These are phyloP conservation scores for Knufia petricola DNA, from an alignment of 2,329 filamentous ascomycete genomes.

Conservation along the genomic window DNA sequence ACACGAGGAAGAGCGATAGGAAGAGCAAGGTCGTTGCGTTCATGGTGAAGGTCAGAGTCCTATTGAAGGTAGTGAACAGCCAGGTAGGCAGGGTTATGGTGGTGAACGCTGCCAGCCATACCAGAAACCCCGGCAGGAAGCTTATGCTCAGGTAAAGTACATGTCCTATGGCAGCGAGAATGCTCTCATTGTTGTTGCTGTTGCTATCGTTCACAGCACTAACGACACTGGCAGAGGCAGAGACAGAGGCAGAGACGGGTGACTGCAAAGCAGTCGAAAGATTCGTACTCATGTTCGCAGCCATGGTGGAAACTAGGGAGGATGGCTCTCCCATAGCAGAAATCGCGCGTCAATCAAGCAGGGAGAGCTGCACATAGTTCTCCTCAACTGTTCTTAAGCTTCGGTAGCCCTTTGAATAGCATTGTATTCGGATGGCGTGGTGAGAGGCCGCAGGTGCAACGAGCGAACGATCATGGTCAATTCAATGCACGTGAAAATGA, in stretches of 20 bases:
- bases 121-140: constrained; percentile 51
- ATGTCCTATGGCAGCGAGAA: constrained; percentile 12
- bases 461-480: background rate
- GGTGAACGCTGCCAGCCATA: constrained; percentile 73
- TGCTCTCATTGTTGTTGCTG: background rate
- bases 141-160: constrained; percentile 29
- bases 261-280: background rate
- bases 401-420: background rate
- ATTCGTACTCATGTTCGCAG: background rate
- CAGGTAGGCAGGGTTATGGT: constrained; percentile 85
- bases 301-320: background rate
- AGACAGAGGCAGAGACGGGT: background rate
- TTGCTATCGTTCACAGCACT: background rate
- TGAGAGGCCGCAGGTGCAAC: background rate
- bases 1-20: constrained; percentile 65
- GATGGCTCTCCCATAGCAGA: constrained; percentile 5
- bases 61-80: constrained; percentile 81
- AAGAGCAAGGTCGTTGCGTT: constrained; percentile 92
- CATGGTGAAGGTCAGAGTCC: constrained; percentile 94
- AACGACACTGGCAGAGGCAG: background rate
- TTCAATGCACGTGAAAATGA: background rate
- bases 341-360: background rate
- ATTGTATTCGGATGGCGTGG: background rate
- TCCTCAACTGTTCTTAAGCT: background rate
- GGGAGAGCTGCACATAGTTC: background rate